Evolutionary conservation across 2,329 filamentous ascomycete genomes (phyloP).

Genomic region (Ophiocordyceps sinensis): DNA sequence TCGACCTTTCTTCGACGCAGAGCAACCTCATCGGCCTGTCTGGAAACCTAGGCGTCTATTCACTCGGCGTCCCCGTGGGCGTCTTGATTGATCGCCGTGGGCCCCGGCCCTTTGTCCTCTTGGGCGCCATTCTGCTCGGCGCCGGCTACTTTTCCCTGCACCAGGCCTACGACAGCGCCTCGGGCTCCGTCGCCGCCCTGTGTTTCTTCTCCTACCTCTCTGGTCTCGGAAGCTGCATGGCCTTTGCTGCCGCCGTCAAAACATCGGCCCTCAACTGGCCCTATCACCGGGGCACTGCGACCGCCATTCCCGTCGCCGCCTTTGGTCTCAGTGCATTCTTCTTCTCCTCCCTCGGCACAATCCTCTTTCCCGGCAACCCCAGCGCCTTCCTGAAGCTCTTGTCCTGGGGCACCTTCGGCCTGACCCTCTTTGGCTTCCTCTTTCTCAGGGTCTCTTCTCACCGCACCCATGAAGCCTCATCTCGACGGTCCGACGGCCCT

Average conservation of each 20-base stretch:
- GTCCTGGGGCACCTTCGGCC: slow-evolving; percentile 59
- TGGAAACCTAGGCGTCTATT: slow-evolving; percentile 90
- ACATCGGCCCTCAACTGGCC: slow-evolving; percentile 83
- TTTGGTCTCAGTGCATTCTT: slow-evolving; percentile 95
- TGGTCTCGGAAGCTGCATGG: slow-evolving; percentile 77
- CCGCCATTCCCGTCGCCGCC: slow-evolving; percentile 80
- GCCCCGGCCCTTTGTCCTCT: slow-evolving; percentile 61
- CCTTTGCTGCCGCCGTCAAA: slow-evolving; percentile 83
- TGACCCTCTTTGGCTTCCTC: slow-evolving; percentile 67
- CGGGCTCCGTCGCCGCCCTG: slow-evolving; percentile 43
- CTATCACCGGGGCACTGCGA: slow-evolving; percentile 79
- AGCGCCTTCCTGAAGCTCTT: slow-evolving; percentile 69
- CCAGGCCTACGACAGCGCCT: slow-evolving; percentile 57
- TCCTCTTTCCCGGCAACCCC: slow-evolving; percentile 73
- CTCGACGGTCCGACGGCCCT: not conserved
- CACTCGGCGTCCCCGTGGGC: slow-evolving; percentile 75
- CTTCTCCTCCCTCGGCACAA: slow-evolving; percentile 66
- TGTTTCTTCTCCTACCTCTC: slow-evolving; percentile 79
- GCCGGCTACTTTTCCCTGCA: slow-evolving; percentile 79
- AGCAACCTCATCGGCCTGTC: slow-evolving; percentile 80
- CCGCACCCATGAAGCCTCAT: slow-evolving; percentile 32
- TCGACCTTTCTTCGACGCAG: slow-evolving; percentile 82
- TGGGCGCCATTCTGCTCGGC: slow-evolving; percentile 58
- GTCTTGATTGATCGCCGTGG: slow-evolving; percentile 75
- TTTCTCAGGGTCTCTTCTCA: slow-evolving; percentile 65